These are phyloP conservation scores for Capsella rubella DNA, from an alignment of 441 rosid genomes.

Conservation along the genomic window DNA sequence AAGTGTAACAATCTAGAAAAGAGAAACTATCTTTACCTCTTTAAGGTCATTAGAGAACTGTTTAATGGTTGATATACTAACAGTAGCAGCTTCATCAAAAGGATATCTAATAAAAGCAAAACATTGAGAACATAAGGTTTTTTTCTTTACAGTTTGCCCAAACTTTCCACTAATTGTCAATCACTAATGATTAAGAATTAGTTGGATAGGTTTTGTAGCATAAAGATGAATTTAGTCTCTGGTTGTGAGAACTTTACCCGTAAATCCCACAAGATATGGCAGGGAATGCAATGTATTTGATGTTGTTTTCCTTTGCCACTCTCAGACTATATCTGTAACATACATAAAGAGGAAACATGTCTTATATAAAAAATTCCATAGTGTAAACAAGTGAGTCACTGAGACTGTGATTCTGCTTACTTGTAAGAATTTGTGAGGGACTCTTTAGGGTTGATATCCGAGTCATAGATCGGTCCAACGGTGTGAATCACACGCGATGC, in stretches of 20 bases:
- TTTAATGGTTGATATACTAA: slow-evolving; percentile 74
- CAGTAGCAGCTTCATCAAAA: slow-evolving; percentile 73
- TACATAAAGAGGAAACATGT: slow-evolving; percentile 20
- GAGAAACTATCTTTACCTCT: slow-evolving; percentile 58
- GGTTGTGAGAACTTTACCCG: slow-evolving; percentile 51
- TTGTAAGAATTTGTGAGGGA: slow-evolving; percentile 65
- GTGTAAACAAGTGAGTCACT: neutral
- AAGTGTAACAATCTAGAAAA: slow-evolving; percentile 12
- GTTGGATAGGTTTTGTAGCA: neutral
- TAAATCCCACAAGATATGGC: slow-evolving; percentile 87
- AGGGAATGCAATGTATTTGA: slow-evolving; percentile 82
- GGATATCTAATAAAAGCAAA: slow-evolving; percentile 66
- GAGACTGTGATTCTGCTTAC: slow-evolving; percentile 40
- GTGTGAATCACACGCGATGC: slow-evolving; percentile 85
- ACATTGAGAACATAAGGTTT: neutral
- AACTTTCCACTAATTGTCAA: slow-evolving; percentile 2
- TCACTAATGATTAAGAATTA: neutral
- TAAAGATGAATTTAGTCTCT: neutral
- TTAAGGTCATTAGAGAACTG: slow-evolving; percentile 69
- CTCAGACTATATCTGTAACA: slow-evolving; percentile 70
- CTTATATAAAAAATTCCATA: neutral
- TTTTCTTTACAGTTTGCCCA: neutral
- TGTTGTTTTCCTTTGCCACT: slow-evolving; percentile 76
- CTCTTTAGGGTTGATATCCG: slow-evolving; percentile 57
- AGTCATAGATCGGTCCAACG: slow-evolving; percentile 83